Conservation (phyloP, 78 protist genomes). For the Cyanophora paradoxa region DNA sequence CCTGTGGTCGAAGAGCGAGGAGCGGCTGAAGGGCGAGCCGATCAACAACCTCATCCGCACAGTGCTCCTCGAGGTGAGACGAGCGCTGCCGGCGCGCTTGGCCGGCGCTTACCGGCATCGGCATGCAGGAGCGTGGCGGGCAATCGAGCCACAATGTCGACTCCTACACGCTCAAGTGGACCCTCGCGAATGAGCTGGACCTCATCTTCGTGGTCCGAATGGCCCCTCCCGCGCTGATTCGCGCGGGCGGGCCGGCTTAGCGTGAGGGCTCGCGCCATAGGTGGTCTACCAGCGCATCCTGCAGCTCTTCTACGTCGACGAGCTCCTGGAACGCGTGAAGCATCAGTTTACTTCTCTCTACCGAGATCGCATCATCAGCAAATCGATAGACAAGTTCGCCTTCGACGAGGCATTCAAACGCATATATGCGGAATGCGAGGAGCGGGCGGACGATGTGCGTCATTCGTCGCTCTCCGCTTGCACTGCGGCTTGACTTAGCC, state of each 20-base stretch:
- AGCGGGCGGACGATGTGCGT: too few species aligned
- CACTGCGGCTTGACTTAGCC: too few species aligned
- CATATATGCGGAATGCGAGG: too few species aligned
- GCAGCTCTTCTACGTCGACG: not conserved
- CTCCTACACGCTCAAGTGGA: constrained; percentile 26
- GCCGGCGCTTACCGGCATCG: too few species aligned
- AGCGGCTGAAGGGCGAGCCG: not conserved
- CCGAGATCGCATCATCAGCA: too few species aligned
- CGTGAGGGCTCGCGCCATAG: not conserved
- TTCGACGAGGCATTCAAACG: too few species aligned
- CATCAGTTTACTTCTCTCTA: too few species aligned
- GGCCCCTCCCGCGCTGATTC: not conserved
- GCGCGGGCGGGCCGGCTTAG: too few species aligned
- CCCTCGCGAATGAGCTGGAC: constrained; percentile 37
- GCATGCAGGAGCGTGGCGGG: constrained; percentile 11
- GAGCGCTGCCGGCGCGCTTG: too few species aligned
- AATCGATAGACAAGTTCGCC: too few species aligned
- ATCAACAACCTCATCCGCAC: not conserved
- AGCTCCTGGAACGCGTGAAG: not conserved
- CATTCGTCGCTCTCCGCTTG: too few species aligned
- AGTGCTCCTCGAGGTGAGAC: constrained; percentile 3
- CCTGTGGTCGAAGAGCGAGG: not conserved
- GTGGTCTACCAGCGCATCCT: constrained; percentile 21
- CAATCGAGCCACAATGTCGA: not conserved
- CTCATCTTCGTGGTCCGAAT: constrained; percentile 34